Evolutionary conservation across 202 grass and related monocot genomes (phyloP).

Genomic region (Cymbopogon flexuosus): DNA sequence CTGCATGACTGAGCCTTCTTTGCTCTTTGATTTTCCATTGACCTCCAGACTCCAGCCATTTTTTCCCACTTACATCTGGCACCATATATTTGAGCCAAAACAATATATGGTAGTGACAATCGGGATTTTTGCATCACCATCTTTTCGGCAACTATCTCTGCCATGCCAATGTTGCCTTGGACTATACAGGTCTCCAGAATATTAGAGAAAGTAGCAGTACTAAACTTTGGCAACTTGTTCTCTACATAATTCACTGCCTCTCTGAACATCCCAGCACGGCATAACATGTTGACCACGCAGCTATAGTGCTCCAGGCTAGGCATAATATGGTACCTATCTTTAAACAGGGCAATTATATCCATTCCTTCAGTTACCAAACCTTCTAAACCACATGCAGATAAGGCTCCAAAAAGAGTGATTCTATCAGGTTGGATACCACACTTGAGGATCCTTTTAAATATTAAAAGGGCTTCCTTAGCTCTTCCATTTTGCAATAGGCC

Average conservation of each 20-base stretch:
- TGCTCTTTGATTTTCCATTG: slow-evolving; percentile 55
- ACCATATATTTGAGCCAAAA: slow-evolving; percentile 59
- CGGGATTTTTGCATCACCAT: slow-evolving; percentile 48
- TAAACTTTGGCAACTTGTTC: slow-evolving; percentile 36
- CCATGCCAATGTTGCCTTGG: slow-evolving; percentile 42
- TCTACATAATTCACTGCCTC: slow-evolving; percentile 60
- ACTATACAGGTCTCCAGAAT: slow-evolving; percentile 71
- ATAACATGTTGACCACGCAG: slow-evolving; percentile 62
- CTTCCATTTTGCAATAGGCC: slow-evolving; percentile 66
- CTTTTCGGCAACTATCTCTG: slow-evolving; percentile 61
- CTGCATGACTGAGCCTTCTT: slow-evolving; percentile 57
- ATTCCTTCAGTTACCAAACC: slow-evolving; percentile 52
- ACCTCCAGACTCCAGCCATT: slow-evolving; percentile 69
- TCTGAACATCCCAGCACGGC: slow-evolving; percentile 56
- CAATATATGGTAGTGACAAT: slow-evolving; percentile 58
- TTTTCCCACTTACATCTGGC: slow-evolving; percentile 77
- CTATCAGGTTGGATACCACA: slow-evolving; percentile 52
- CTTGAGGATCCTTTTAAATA: slow-evolving; percentile 53
- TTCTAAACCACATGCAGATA: slow-evolving; percentile 58
- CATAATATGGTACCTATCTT: slow-evolving; percentile 50
- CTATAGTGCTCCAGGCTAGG: slow-evolving; percentile 50
- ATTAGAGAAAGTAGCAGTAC: slow-evolving; percentile 37
- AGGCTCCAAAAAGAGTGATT: slow-evolving; percentile 67
- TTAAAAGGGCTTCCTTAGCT: slow-evolving; percentile 63
- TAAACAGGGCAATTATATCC: slow-evolving; percentile 51